Conservation (phyloP, 768 basidiomycete species). For the Trametes coccinea region DNA sequence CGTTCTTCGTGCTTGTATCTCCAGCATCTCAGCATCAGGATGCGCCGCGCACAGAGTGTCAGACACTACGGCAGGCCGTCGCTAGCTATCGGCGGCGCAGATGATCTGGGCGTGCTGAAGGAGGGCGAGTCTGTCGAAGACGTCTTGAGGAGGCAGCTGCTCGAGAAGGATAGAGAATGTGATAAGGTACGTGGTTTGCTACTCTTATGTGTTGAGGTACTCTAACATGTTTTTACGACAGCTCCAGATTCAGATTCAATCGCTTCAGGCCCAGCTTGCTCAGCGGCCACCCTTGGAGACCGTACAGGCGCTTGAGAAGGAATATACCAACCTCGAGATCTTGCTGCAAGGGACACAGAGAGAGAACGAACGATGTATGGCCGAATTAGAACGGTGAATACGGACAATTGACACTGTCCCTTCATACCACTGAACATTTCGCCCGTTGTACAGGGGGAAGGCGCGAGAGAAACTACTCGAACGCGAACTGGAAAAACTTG, state of each 20-base stretch:
- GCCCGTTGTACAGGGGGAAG: constrained; percentile 44
- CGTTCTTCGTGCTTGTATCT: neutral
- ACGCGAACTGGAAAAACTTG: constrained; percentile 64
- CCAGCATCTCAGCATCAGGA: constrained; percentile 23
- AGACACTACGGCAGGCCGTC: constrained; percentile 57
- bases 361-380: constrained; percentile 86
- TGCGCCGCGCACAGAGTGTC: constrained; percentile 68
- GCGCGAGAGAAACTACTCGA: constrained; percentile 79
- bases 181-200: constrained; percentile 50
- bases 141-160: constrained; percentile 57
- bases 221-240: neutral
- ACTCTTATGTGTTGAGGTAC: neutral
- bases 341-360: constrained; percentile 78
- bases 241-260: constrained; percentile 63
- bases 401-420: no score
- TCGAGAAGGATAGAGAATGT: constrained; percentile 69
- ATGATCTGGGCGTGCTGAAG: constrained; percentile 61
- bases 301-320: constrained; percentile 66
- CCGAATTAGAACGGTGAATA: constrained; percentile 66
- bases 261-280: constrained; percentile 64
- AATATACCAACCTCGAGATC: constrained; percentile 74
- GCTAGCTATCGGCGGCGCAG: constrained; percentile 43
- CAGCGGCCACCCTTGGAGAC: constrained; percentile 68
- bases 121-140: constrained; percentile 68
- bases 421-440: no score